Conservation (phyloP, 768 basidiomycete species). For the Podaxis sp. region DNA sequence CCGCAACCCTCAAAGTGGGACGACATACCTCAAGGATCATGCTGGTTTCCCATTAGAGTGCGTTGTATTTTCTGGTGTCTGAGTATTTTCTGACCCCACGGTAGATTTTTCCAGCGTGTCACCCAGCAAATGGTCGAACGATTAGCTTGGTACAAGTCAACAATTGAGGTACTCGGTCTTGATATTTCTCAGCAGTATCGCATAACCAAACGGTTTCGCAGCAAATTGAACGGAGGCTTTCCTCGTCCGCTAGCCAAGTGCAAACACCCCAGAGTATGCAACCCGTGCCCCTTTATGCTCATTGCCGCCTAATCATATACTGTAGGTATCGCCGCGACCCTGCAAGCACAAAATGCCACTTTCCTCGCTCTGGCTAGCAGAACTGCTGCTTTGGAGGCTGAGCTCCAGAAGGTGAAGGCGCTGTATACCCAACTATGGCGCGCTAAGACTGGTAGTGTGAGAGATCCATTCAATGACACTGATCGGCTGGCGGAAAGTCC, state of each 20-base stretch:
- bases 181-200: background rate
- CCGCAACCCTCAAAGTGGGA: slow-evolving; percentile 69
- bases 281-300: background rate
- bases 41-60: slow-evolving; percentile 83
- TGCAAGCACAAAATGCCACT: slow-evolving; percentile 77
- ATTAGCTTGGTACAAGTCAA: slow-evolving; percentile 74
- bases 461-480: slow-evolving; percentile 72
- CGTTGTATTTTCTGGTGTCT: slow-evolving; percentile 22
- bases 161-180: slow-evolving; percentile 59
- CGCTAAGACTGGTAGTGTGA: slow-evolving; percentile 74
- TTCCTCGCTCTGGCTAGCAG: slow-evolving; percentile 77
- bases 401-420: slow-evolving; percentile 73
- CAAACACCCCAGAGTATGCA: slow-evolving; percentile 75
- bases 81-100: background rate
- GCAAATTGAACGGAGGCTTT: slow-evolving; percentile 85
- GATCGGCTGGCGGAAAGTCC: slow-evolving; percentile 31
- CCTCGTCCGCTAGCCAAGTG: slow-evolving; percentile 59
- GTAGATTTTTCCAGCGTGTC: slow-evolving; percentile 71
- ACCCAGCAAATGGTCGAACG: slow-evolving; percentile 71
- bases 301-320: slow-evolving; percentile 4
- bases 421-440: slow-evolving; percentile 80
- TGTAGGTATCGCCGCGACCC: slow-evolving; percentile 67
- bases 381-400: slow-evolving; percentile 70
- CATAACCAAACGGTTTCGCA: slow-evolving; percentile 23
- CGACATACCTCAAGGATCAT: slow-evolving; percentile 70